Base-by-base conservation (phyloP, 2,329 filamentous ascomycete genomes). In the Dactylellina drechsleri region DNA sequence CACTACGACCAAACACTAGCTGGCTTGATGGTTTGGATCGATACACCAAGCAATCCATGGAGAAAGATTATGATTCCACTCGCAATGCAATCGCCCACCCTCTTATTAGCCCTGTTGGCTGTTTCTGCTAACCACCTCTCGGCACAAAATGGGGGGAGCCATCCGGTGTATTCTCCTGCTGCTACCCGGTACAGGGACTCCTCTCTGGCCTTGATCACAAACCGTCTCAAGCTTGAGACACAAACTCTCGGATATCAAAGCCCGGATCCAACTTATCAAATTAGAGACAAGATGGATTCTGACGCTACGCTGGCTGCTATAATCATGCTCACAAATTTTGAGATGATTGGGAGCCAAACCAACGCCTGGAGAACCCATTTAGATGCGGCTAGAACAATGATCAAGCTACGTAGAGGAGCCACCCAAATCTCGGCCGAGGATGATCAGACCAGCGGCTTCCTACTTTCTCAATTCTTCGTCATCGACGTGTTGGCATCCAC, bases 1-100 rank as follows among this genome's bases (percentile, higher is more conserved):
- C 68, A 73, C 18, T 73, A 73, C 23, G 68, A 73, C 16, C 68
- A 66, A 28, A 66, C 60, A 15, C 41, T 73, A 13, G 68, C 68
- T 6, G 60, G 61, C 18, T 54, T 73, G 53, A 73, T 73, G 68
- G 68, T 66, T 23, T 73, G 68, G 68, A 73, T 73, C 18, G 68
- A 73, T 73, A 57, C 54, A 16, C 61, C 68, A 13, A 61, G 56
- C 28, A 73, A 73, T 16, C 68, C 68, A 36, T 73, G 68, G 68
- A 73, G 68, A 28, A 73, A 73, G 61, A 73, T 73, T 40, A 73
- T 73, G 68, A 73, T 73, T 52, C 68, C 68, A 20, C 49, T 73
- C 12, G 68, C 68, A n/a, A 60, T 66, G 60, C 68, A 73, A 36
- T 73, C 68, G 0, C 68, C 68, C 10, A 73, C 68, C 43, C 56